Conservation (phyloP, 345 rosid genomes). For the Hibiscus trionum region DNA sequence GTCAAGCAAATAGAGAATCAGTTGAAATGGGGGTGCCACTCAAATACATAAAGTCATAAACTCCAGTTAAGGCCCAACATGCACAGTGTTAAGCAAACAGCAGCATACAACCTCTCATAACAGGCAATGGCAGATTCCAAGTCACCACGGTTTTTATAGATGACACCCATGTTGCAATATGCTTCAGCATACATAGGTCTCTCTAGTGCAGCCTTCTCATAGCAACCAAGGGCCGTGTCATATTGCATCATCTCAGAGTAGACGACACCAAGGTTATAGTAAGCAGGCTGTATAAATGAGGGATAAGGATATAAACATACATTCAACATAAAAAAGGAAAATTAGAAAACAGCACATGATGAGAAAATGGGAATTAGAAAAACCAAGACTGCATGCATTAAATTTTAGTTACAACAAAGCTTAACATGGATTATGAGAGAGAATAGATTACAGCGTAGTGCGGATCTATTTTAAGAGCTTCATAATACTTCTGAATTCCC, state of each 20-base stretch:
- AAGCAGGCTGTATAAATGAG: slow-evolving; percentile 78
- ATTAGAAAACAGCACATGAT: background rate
- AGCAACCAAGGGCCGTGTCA: slow-evolving; percentile 85
- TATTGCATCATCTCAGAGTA: slow-evolving; percentile 99
- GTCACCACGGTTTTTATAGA: slow-evolving; percentile 96
- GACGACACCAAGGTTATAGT: slow-evolving; percentile 96
- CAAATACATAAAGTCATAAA: slow-evolving; percentile 8
- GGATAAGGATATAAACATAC: background rate
- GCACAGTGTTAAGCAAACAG: background rate
- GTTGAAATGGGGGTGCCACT: slow-evolving; percentile 6
- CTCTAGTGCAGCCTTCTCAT: slow-evolving; percentile 97
- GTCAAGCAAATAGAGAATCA: slow-evolving; percentile 15
- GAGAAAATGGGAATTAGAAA: no score
- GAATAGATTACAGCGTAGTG: slow-evolving; percentile 73
- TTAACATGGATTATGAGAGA: slow-evolving; percentile 10
- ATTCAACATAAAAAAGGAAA: background rate
- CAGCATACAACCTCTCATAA: slow-evolving; percentile 74
- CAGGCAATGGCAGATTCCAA: slow-evolving; percentile 92
- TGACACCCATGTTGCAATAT: slow-evolving; percentile 99
- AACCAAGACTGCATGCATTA: no score
- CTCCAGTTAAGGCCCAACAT: slow-evolving; percentile 10
- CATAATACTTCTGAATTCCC: slow-evolving; percentile 94
- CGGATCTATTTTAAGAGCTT: slow-evolving; percentile 96
- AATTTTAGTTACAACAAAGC: no score
- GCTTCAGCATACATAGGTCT: slow-evolving; percentile 99